Evolutionary conservation across 805 yeast species (phyloP).

Genomic region (Candida vaughaniae): DNA sequence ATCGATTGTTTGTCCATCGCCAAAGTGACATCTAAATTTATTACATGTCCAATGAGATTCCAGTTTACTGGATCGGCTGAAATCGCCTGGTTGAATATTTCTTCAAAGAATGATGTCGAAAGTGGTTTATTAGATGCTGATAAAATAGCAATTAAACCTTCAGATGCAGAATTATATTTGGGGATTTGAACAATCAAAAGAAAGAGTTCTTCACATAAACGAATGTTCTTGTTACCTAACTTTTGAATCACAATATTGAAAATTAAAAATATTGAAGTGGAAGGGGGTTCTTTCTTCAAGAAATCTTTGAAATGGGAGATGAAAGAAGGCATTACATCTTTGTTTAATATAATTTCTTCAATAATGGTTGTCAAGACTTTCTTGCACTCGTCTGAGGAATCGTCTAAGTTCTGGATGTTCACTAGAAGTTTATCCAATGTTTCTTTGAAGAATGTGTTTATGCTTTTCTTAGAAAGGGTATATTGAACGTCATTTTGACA

Average conservation of each 20-base stretch:
- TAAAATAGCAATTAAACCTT: slow-evolving; percentile 46
- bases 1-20: slow-evolving; percentile 40
- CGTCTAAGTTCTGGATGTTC: slow-evolving; percentile 11
- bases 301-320: slow-evolving; percentile 29
- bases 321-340: slow-evolving; percentile 17
- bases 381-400: slow-evolving; percentile 3
- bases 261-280: slow-evolving; percentile 15
- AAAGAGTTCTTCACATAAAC: slow-evolving; percentile 49
- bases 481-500: slow-evolving; percentile 22
- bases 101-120: slow-evolving; percentile 49
- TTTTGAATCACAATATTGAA: slow-evolving; percentile 28
- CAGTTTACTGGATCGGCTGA: slow-evolving; percentile 31
- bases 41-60: slow-evolving; percentile 45
- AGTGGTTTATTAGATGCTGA: slow-evolving; percentile 51
- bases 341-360: slow-evolving; percentile 14
- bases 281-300: slow-evolving; percentile 18
- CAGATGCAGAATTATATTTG: slow-evolving; percentile 38
- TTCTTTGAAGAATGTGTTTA: slow-evolving; percentile 26
- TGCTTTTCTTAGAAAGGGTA: slow-evolving; percentile 29
- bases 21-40: slow-evolving; percentile 57
- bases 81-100: slow-evolving; percentile 35
- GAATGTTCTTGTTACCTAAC: slow-evolving; percentile 32
- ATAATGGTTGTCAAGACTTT: slow-evolving; percentile 3
- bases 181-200: slow-evolving; percentile 31
- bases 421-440: slow-evolving; percentile 14